Evolutionary conservation across 1,284 basidiomycete species (phyloP).

Genomic region (Tremellales sp.): DNA sequence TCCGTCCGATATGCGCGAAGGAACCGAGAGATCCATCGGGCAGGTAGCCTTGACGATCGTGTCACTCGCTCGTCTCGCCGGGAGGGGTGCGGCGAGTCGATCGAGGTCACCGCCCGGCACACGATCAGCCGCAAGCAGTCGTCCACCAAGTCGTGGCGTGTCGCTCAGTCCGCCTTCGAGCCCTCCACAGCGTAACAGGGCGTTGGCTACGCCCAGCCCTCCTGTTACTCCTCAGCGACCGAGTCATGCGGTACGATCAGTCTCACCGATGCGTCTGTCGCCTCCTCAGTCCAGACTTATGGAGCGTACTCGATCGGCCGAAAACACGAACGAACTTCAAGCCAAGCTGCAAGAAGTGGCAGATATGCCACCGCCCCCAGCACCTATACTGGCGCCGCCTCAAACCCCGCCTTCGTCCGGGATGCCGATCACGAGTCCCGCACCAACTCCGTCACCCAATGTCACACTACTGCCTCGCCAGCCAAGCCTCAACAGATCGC

Average conservation of each 20-base stretch:
- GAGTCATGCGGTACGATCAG: too few relatives aligned
- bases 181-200: too few relatives aligned
- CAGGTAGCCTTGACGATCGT: conserved; percentile 54
- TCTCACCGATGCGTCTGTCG: too few relatives aligned
- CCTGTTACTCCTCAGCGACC: too few relatives aligned
- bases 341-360: conserved; percentile 10
- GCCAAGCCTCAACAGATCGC: conserved; percentile 16
- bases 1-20: conserved; percentile 29
- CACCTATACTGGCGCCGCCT: conserved; percentile 9
- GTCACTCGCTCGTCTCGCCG: conserved; percentile 60
- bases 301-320: conserved; percentile 5
- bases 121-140: too few relatives aligned
- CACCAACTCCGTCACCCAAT: conserved; percentile 1
- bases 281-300: neutral
- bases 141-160: too few relatives aligned
- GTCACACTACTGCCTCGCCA: conserved; percentile 5
- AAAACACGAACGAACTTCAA: conserved; percentile 14
- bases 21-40: conserved; percentile 26
- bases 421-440: neutral
- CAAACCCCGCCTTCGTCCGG: conserved; percentile 2
- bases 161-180: too few relatives aligned
- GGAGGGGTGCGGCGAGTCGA: too few relatives aligned
- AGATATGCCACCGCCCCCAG: neutral
- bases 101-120: too few relatives aligned
- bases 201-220: too few relatives aligned